These are phyloP conservation scores for Ogataea corticis DNA, from an alignment of 805 yeast genomes.

Conservation along the genomic window DNA sequence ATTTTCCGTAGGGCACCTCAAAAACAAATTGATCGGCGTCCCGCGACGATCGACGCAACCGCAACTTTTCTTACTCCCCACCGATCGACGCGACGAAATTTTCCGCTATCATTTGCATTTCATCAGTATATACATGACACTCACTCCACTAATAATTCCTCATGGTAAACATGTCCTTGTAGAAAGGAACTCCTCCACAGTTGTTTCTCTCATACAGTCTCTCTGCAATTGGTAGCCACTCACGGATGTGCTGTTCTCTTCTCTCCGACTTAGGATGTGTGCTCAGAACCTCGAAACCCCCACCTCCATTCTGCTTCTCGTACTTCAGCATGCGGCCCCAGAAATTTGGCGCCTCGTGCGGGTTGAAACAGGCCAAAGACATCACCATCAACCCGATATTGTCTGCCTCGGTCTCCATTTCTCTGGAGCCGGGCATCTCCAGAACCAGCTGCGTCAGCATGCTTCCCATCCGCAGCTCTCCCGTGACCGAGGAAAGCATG, in stretches of 20 bases:
- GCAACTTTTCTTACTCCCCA: not conserved
- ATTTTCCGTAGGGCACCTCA: too few species aligned
- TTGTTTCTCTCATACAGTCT: conserved; percentile 42
- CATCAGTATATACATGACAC: not conserved
- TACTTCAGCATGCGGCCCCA: conserved; percentile 79
- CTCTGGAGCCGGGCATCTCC: conserved; percentile 83
- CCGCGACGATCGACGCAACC: not conserved
- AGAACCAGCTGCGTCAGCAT: conserved; percentile 55
- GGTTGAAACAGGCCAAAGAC: conserved; percentile 87
- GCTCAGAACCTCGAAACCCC: conserved; percentile 62
- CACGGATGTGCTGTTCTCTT: conserved; percentile 65
- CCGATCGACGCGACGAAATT: not conserved
- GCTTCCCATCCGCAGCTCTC: conserved; percentile 53
- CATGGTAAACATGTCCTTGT: conserved; percentile 14
- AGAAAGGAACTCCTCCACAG: conserved; percentile 30
- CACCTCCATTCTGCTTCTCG: conserved; percentile 40
- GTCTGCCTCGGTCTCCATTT: conserved; percentile 96
- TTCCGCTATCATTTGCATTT: not conserved
- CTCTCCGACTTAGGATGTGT: conserved; percentile 88
- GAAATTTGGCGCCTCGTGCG: conserved; percentile 67
- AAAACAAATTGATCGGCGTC: not conserved
- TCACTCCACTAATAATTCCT: not conserved
- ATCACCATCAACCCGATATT: conserved; percentile 89
- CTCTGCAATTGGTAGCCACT: conserved; percentile 66
- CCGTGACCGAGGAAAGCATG: conserved; percentile 59